Evolutionary conservation across 495 filamentous ascomycete genomes (phyloP), one percentile per base, ranked within the genome.

Genomic region (Tuber aestivum): DNA sequence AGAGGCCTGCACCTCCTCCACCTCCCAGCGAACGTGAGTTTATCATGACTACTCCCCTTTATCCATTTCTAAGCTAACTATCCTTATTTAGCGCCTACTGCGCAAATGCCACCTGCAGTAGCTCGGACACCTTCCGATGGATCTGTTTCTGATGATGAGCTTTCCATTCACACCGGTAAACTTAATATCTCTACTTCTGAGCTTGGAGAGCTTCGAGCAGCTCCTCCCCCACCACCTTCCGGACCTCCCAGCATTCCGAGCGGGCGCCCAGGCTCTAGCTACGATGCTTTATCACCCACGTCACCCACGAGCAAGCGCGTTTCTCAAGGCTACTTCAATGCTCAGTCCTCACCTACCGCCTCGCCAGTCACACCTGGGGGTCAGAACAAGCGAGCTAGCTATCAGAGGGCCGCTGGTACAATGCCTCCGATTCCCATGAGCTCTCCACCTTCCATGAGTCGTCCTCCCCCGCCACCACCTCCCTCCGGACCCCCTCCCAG

Each of bases 91-190:
- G 87, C 89, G 61, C 69, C 71, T 68, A 83, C 85, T 77, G 85
- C 86, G 32, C 86, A 86, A 50, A 86, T 87, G 78, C 87, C 86
- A 76, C 84, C 87, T 14, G 83, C 84, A 65, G 85, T 84, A 73
- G 83, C 87, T 69, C 85, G 86, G 71, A 92, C 93, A 65, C 90
- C 88, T 42, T 94, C 90, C 77, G 87, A 89, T 75, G 95, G 94
- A 40, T 96, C 94, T 10, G 93, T 91, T 81, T 97, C 95, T 16
- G 96, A 97, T 84, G 96, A 98, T 84, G 95, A 99, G 82, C 86
- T 97, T 84, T 95, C 93, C n/a, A 84, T 89, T 71, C 87, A 88
- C 77, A 86, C 90, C 38, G 83, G 82, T 71, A 87, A 84, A 69
- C 70, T 86, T 48, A 89, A 88, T 14, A 73, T 88, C 68, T 85